A percentile compares a stretch with the other conserved stretches of the same genome.
phyloP scores from a whole-genome alignment of 1,284 basidiomycete species.

The Tylopilus orsonianus region DNA sequence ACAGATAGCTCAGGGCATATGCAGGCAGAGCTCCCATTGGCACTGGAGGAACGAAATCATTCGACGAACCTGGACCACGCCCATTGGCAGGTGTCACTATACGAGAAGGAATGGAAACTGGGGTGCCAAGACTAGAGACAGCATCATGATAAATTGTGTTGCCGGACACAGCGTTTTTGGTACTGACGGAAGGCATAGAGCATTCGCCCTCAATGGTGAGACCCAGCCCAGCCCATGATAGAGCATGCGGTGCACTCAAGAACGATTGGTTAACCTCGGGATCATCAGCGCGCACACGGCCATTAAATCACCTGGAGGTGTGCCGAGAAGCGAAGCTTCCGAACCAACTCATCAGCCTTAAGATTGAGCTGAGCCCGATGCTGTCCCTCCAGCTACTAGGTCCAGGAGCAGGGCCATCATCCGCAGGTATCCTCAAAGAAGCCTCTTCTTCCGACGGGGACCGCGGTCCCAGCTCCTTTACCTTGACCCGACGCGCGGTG shows the following conservation, averaged over 20 bases:
- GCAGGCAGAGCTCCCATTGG: constrained; percentile 35
- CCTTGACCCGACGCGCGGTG: constrained; percentile 59
- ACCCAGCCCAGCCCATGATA: constrained; percentile 33
- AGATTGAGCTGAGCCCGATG: constrained; percentile 40
- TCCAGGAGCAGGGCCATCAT: too few species aligned
- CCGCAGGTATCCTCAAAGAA: too few species aligned
- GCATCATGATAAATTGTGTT: constrained; percentile 63
- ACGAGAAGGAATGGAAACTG: constrained; percentile 44
- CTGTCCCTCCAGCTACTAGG: constrained; percentile 34
- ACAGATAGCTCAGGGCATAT: constrained; percentile 36
- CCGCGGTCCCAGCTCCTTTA: too few species aligned
- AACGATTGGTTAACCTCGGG: too few species aligned
- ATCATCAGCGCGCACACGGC: constrained; percentile 35
- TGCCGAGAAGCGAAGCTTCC: too few species aligned
- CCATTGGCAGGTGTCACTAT: constrained; percentile 41
- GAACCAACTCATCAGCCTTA: too few species aligned
- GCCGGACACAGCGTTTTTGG: constrained; percentile 48
- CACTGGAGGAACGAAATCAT: constrained; percentile 21
- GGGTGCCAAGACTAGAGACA: constrained; percentile 48
- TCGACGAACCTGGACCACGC: too few species aligned
- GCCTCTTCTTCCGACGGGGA: too few species aligned
- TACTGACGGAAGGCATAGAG: constrained; percentile 61
- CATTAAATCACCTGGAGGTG: constrained; percentile 38
- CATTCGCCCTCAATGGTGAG: constrained; percentile 41
- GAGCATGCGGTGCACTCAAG: too few species aligned